Base-by-base conservation (phyloP, 2,329 filamentous ascomycete genomes). In the Hymenoscyphus fraxineus region DNA sequence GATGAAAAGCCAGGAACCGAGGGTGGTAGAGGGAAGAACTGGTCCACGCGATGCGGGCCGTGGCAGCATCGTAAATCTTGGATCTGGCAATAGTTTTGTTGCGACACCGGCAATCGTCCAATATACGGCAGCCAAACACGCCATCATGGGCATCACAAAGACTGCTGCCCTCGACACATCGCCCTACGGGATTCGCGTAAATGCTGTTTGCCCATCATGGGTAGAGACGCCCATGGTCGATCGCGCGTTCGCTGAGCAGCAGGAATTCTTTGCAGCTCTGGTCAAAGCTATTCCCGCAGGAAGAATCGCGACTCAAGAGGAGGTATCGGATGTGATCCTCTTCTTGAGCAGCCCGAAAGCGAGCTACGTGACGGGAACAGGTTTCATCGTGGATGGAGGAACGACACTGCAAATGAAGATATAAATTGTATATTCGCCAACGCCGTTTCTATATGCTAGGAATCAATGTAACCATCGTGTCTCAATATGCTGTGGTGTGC, bases 91-190 rank as follows among this genome's bases (percentile, higher is more conserved):
- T 16, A 40, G 55, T 1, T 51, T 57, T 35, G 54, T 58, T 22
- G 61, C 55, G 3, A 55, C 58, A 27, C 39, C 55, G 5, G n/a
- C 32, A 16, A 63, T 58, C 4, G 61, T 56, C 13, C 35, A 56
- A 16, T 58, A 63, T 13, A 63, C 61, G 13, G 56, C 61, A 5
- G 32, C 27, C 1, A 63, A 63, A 51, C 61, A 63, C 10, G 61
- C 61, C 16, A 41, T 63, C 27, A 38, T 63, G 39, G 61, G 38
- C 9, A 51, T 63, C 16, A 63, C 58, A 10, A 63, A 63, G 40
- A 63, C 61, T 3, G 61, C 61, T 10, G 61, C 58, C 7, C 35
- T 59, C 15, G 58, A 59, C 32, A 59, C 35, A 3, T 16, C 38
- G 5, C 38, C 58, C 1, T 16, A 40, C 4, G 58, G 58, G 6